Base-by-base conservation (phyloP, 2,329 filamentous ascomycete species). In the Penicillium frequentans region DNA sequence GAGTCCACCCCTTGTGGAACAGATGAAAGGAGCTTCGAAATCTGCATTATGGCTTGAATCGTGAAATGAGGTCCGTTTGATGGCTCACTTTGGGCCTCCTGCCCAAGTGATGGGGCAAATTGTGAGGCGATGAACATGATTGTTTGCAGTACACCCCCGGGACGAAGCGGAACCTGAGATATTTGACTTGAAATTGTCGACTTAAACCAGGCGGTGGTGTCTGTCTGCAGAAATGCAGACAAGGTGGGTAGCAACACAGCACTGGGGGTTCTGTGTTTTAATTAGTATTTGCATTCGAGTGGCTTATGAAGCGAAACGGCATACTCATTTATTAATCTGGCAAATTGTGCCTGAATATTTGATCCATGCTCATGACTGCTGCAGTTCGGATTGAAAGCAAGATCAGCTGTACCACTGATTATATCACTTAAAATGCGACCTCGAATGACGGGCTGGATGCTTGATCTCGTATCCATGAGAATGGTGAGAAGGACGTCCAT, bases 41-140 rank as follows among this genome's bases (percentile, higher is more conserved):
- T 73, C 47, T 77, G 76, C 74, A 77, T 77, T 10, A 79, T 77
- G 2, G 74, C 73, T 54, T 77, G 73, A 6, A 78, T 71, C 3
- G 76, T 78, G 19, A 79, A 71, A 50, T 70, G 70, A 11, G 76
- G 74, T 0, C 75, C 75, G 50, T 63, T 67, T 1, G 70, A 69
- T 14, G 62, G 55, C 39, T 69, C 61, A 5, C 52, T 57, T 47
- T 72, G 69, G 7, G 69, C 63, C 56, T 70, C 70, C 13, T 72
- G 64, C 4, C 75, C 75, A 10, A 78, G 63, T 1, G 72, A 67
- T 9, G 75, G 75, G 0, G 74, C 70, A 49, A 77, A 73, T 58
- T 77, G 75, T 14, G 74, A 76, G 5, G 74, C 73, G 39, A 78
- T 64, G 52, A 78, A 78, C 37, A 75, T 61, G 37, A 79, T 73